Base-by-base conservation (phyloP, 1,284 basidiomycete genomes). In the Meira nashicola region DNA sequence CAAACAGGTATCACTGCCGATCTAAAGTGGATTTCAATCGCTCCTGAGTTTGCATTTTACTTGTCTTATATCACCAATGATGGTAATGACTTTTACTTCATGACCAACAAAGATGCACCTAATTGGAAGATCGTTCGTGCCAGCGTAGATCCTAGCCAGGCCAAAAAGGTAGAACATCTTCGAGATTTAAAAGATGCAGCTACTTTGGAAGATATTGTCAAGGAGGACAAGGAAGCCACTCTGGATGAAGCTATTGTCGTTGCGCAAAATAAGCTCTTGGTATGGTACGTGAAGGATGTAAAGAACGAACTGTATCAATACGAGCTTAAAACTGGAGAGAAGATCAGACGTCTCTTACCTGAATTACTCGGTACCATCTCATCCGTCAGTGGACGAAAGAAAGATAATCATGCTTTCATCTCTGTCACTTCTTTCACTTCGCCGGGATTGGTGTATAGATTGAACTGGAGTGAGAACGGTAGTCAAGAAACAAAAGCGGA, bases 251-350 rank as follows among this genome's bases (percentile, higher is more conserved):
- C 85, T 21, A 73, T 75, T 33, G 80, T 85, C 21, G 80, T 89
- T 21, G 83, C 84, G 60, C 75, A 83, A 17, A 83, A 88, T 75
- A 82, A 84, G 55, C 82, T 90, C 49, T 83, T 84, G 9, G 74
- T 88, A 14, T 80, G 84, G 50, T 90, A 89, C 81, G 87, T 87
- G 69, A 83, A 86, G 60, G 87, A 92, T 68, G 89, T 89, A 71
- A 88, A 87, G 67, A 88, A 91, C 73, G 88, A 90, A 78, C 81
- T 92, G 40, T 89, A 89, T 77, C 78, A 92, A 56, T 86, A 88
- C 79, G 82, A 84, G 44, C 82, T 86, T 37, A 50, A 65, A 56
- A 78, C 80, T 0, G 90, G 90, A 39, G 76, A 82, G 66, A 82
- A 80, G 53, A 67, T 89, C 56, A 79, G 81, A 41, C 85, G 86